These are phyloP conservation scores for Fusarium foetens DNA, from an alignment of 2,329 filamentous ascomycete genomes.

Conservation along the genomic window DNA sequence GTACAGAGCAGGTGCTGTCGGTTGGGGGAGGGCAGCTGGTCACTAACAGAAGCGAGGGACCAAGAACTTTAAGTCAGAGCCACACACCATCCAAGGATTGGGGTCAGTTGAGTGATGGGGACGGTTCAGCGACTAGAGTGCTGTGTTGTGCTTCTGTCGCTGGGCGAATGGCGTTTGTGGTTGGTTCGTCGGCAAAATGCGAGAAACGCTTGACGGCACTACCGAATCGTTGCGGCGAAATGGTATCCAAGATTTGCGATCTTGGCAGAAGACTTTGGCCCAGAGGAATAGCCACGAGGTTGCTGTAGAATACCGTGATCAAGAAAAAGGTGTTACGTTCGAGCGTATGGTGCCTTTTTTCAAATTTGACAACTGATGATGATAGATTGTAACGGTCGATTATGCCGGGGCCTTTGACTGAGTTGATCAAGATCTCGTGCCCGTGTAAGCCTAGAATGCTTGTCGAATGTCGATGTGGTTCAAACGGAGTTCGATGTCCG, in stretches of 20 bases:
- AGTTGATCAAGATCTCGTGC: constrained; percentile 35
- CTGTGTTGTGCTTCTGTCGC: constrained; percentile 23
- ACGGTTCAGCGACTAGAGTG: constrained; percentile 25
- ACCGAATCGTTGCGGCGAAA: constrained; percentile 30
- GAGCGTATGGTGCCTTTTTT: constrained; percentile 2
- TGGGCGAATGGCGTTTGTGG: constrained; percentile 27
- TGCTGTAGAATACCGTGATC: constrained; percentile 29
- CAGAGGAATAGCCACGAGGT: constrained; percentile 17
- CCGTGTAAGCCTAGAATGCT: constrained; percentile 24
- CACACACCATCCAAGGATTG: constrained; percentile 40
- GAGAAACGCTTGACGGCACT: constrained; percentile 32
- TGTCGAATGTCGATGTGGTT: constrained; percentile 23
- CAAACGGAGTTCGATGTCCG: constrained; percentile 21
- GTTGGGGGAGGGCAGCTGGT: constrained; percentile 35
- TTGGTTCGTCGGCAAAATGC: constrained; percentile 35
- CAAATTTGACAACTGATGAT: constrained; percentile 18
- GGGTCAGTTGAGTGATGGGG: constrained; percentile 32
- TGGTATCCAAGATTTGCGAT: constrained; percentile 20
- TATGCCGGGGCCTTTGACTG: constrained; percentile 6
- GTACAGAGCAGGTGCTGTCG: constrained; percentile 27
- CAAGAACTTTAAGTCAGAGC: constrained; percentile 32
- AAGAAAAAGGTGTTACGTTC: constrained; percentile 11
- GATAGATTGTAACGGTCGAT: constrained; percentile 15
- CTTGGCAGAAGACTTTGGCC: constrained; percentile 17
- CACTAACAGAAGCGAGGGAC: constrained; percentile 41